A percentile compares a stretch with the other conserved stretches of the same genome.
These are phyloP conservation scores for Salmacisia buchloeana DNA, from an alignment of 1,284 basidiomycete species.

Conservation along the genomic window DNA sequence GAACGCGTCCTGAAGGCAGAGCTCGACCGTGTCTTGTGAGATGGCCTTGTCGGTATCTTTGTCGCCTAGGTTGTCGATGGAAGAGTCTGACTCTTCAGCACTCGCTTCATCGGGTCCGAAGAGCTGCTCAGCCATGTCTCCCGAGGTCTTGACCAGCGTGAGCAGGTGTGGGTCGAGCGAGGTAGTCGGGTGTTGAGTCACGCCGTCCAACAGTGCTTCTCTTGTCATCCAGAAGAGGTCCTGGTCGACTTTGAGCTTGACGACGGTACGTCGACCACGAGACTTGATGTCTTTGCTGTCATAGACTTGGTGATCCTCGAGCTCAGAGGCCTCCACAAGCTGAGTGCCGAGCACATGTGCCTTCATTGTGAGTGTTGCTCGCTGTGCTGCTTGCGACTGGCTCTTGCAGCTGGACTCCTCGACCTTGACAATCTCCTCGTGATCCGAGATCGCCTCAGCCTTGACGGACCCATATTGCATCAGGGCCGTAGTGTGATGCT, in stretches of 20 bases:
- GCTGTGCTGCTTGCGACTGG: background rate
- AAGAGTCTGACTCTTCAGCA: too few relatives aligned
- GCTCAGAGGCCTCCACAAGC: background rate
- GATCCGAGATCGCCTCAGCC: too few relatives aligned
- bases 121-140: background rate
- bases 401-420: too few relatives aligned
- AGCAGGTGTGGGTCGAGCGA: background rate
- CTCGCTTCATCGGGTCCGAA: background rate
- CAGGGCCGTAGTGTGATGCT: too few relatives aligned
- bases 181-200: background rate
- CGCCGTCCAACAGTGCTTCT: background rate
- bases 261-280: background rate
- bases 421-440: too few relatives aligned
- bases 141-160: background rate
- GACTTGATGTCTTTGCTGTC: background rate
- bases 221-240: background rate
- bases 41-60: too few relatives aligned
- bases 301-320: background rate
- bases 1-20: background rate
- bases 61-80: too few relatives aligned
- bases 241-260: background rate
- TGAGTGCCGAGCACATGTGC: background rate
- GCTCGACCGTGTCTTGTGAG: background rate
- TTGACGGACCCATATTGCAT: too few relatives aligned
- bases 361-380: background rate